Percentiles rank a stretch among this genome's conserved stretches.
These are phyloP conservation scores for Boletus tylopilopsis DNA, from an alignment of 768 basidiomycete genomes.

Conservation along the genomic window DNA sequence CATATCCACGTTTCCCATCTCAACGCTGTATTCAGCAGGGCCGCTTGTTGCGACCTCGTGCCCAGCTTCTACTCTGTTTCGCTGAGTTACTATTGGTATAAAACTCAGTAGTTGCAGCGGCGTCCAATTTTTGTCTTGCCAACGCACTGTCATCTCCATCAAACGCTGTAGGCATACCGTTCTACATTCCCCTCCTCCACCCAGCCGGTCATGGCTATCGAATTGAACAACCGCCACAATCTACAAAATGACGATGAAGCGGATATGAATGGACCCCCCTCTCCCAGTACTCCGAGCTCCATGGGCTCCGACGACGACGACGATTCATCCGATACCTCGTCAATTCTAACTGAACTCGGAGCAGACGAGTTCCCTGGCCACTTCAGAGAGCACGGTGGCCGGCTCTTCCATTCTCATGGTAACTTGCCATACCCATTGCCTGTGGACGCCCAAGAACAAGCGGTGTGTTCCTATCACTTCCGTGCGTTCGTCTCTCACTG, in stretches of 20 bases:
- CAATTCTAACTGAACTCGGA: conserved; percentile 43
- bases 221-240: conserved; percentile 22
- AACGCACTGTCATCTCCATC: conserved; percentile 33
- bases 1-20: conserved; percentile 22
- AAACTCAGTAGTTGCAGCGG: conserved; percentile 37
- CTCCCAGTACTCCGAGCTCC: conserved; percentile 6
- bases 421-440: conserved; percentile 68
- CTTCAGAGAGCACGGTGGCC: conserved; percentile 54
- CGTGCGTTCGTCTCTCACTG: neutral
- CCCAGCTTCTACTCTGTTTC: conserved; percentile 37
- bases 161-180: conserved; percentile 17
- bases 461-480: conserved; percentile 39
- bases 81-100: conserved; percentile 39
- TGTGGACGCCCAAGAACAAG: conserved; percentile 65
- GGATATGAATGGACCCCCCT: conserved; percentile 8
- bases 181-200: conserved; percentile 5
- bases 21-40: conserved; percentile 25
- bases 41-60: conserved; percentile 35
- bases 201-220: conserved; percentile 27
- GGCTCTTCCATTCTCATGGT: conserved; percentile 67
- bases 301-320: conserved; percentile 23
- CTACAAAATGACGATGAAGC: conserved; percentile 18
- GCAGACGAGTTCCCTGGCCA: conserved; percentile 55
- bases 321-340: conserved; percentile 40
- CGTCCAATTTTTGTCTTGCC: conserved; percentile 36